Evolutionary conservation across 1,284 basidiomycete genomes (phyloP).

Genomic region (Leccinum subrobustum): DNA sequence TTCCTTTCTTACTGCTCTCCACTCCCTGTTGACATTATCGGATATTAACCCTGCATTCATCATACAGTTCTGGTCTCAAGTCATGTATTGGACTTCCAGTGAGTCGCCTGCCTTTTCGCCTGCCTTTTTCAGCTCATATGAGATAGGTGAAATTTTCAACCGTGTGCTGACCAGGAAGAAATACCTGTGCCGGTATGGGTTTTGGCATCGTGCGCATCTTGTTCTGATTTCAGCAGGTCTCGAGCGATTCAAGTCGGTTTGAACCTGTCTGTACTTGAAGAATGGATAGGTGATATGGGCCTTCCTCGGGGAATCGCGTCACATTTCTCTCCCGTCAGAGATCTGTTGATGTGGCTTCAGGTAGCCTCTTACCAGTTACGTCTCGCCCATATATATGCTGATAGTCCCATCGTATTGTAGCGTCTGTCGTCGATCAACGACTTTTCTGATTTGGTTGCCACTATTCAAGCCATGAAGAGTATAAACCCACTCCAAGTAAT

Average conservation of each 20-base stretch:
- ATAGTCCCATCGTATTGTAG: slow-evolving; percentile 39
- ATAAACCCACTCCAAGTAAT: slow-evolving; percentile 88
- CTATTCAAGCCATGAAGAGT: slow-evolving; percentile 82
- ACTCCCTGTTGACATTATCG: slow-evolving; percentile 83
- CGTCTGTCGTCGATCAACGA: slow-evolving; percentile 84
- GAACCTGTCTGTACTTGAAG: slow-evolving; percentile 86
- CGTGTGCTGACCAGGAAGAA: slow-evolving; percentile 89
- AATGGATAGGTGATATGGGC: slow-evolving; percentile 85
- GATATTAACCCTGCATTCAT: slow-evolving; percentile 90
- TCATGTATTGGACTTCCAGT: slow-evolving; percentile 91
- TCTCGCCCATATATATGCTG: slow-evolving; percentile 10
- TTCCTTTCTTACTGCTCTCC: slow-evolving; percentile 83
- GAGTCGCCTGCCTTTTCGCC: slow-evolving; percentile 28
- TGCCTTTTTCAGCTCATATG: slow-evolving; percentile 13
- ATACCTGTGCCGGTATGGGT: slow-evolving; percentile 80
- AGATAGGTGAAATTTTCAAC: slow-evolving; percentile 89
- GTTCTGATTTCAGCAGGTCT: slow-evolving; percentile 45
- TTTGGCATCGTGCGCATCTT: slow-evolving; percentile 2
- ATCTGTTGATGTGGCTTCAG: slow-evolving; percentile 87
- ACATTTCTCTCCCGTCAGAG: slow-evolving; percentile 84
- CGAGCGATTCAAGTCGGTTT: slow-evolving; percentile 89
- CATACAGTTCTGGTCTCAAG: slow-evolving; percentile 92
- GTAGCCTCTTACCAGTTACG: slow-evolving; percentile 39
- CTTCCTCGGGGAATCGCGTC: slow-evolving; percentile 78
- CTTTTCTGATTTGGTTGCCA: slow-evolving; percentile 86